Conservation (phyloP, 2,329 filamentous ascomycete species). For the Phialophora chinensis region DNA sequence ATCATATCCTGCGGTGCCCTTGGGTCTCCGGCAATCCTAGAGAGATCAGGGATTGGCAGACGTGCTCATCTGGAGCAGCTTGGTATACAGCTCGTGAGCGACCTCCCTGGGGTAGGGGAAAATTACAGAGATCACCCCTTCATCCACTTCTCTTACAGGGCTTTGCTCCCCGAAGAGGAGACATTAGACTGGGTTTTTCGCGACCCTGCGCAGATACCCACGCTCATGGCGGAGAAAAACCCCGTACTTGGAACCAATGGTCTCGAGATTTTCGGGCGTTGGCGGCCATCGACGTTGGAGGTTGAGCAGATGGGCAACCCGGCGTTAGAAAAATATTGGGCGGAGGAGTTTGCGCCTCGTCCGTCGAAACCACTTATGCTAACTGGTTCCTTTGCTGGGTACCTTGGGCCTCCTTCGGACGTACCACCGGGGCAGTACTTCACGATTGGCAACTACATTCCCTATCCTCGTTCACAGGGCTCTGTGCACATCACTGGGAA, state of each 20-base stretch:
- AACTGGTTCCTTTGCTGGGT: constrained; percentile 5
- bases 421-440: constrained; percentile 57
- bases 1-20: constrained; percentile 64
- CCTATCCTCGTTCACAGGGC: constrained; percentile 67
- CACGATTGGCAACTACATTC: constrained; percentile 59
- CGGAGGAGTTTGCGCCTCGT: constrained; percentile 57
- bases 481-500: constrained; percentile 61
- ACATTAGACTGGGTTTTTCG: constrained; percentile 61
- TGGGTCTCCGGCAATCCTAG: constrained; percentile 63
- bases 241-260: constrained; percentile 62
- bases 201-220: constrained; percentile 47
- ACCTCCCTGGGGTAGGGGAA: constrained; percentile 54
- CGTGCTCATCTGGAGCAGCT: constrained; percentile 49
- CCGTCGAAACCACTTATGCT: constrained; percentile 36
- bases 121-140: constrained; percentile 63
- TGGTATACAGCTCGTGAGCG: constrained; percentile 52
- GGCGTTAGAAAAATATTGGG: constrained; percentile 60
- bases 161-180: constrained; percentile 52
- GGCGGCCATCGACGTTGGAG: constrained; percentile 40
- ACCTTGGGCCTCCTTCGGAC: constrained; percentile 14
- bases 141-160: constrained; percentile 59
- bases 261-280: constrained; percentile 19
- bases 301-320: constrained; percentile 41
- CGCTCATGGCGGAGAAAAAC: constrained; percentile 25
- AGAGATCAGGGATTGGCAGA: constrained; percentile 66